Conservation (phyloP, 257 asterid species). For the Solanum virginianum region DNA sequence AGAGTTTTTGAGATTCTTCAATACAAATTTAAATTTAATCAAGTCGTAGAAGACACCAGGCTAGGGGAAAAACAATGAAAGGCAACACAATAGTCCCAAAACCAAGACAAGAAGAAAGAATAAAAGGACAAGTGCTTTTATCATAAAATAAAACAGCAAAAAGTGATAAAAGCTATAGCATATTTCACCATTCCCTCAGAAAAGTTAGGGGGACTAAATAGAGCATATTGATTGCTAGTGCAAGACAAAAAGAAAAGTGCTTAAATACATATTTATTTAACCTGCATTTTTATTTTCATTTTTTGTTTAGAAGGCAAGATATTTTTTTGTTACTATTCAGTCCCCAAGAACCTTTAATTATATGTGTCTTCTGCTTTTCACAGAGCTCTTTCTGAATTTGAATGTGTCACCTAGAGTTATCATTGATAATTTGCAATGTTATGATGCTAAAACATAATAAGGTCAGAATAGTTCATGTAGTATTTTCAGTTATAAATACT, state of each 20-base stretch:
- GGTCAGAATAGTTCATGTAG: neutral
- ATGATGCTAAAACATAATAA: slow-evolving; percentile 2
- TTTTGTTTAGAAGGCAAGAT: neutral
- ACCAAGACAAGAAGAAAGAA: neutral
- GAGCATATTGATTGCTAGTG: neutral
- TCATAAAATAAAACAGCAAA: neutral
- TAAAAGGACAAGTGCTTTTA: neutral
- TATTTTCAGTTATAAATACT: neutral
- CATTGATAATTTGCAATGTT: slow-evolving; percentile 9
- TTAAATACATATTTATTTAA: neutral
- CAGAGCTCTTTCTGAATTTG: neutral
- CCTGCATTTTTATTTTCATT: neutral
- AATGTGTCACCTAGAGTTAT: slow-evolving; percentile 9
- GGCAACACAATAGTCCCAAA: neutral
- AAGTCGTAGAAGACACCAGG: neutral
- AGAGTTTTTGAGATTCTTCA: rapidly evolving
- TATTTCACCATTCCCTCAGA: neutral
- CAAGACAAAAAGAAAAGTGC: neutral
- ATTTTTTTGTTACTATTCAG: neutral
- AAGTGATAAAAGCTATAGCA: neutral
- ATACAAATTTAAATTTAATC: neutral
- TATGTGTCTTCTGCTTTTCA: neutral
- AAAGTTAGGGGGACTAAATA: neutral
- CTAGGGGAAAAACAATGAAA: neutral
- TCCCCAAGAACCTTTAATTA: neutral